Evolutionary conservation across 202 grass and related monocot species (phyloP).

Genomic region (Eragrostis tef): DNA sequence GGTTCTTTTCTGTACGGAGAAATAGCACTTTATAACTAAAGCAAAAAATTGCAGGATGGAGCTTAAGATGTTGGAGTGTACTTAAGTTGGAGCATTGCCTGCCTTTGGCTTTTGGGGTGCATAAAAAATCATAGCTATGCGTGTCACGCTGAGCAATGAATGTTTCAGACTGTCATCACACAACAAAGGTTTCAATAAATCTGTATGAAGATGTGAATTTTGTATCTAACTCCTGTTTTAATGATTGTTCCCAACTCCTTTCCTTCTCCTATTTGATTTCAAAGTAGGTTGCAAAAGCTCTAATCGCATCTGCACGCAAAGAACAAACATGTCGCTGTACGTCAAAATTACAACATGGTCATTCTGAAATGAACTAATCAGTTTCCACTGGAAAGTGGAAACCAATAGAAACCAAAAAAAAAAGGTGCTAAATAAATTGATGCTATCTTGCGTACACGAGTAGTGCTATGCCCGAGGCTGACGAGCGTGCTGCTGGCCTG

Average conservation of each 20-base stretch:
- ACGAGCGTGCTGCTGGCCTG: too few species aligned
- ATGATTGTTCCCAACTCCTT: constrained; percentile 3
- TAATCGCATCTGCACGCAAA: neutral
- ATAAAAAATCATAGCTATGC: neutral
- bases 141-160: neutral
- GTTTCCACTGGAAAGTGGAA: too few species aligned
- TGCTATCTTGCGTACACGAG: too few species aligned
- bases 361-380: too few species aligned
- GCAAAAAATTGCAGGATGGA: neutral
- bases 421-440: too few species aligned
- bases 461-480: too few species aligned
- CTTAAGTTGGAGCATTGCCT: neutral
- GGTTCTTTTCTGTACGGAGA: neutral
- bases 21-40: neutral
- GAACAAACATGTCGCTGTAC: neutral
- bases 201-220: neutral
- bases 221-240: neutral
- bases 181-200: neutral
- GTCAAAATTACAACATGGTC: too few species aligned
- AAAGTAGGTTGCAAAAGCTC: neutral
- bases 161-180: neutral
- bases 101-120: neutral
- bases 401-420: too few species aligned
- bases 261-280: neutral
- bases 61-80: neutral